phyloP scores from a whole-genome alignment of 192 early-diverging fungal genomes.

The Coemansia sp. region DNA sequence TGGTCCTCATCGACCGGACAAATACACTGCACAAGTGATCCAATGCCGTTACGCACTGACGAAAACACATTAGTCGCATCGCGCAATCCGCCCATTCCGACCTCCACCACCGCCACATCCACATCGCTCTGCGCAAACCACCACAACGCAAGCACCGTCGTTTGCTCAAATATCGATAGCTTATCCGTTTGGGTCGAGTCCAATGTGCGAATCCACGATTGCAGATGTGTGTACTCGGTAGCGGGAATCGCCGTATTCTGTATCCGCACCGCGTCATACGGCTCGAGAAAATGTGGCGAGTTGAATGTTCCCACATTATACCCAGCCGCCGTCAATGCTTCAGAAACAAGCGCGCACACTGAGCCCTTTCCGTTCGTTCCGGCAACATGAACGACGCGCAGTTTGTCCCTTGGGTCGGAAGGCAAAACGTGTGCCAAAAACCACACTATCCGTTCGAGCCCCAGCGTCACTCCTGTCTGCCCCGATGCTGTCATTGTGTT shows the following conservation, averaged over 20 bases:
- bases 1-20: conserved; percentile 77
- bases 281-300: conserved; percentile 74
- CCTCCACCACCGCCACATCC: conserved; percentile 78
- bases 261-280: conserved; percentile 66
- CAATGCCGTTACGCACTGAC: conserved; percentile 36
- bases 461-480: conserved; percentile 28
- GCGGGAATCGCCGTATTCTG: conserved; percentile 53
- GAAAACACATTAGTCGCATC: conserved; percentile 84
- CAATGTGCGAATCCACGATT: conserved; percentile 38
- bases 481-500: background rate
- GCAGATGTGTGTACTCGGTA: conserved; percentile 43
- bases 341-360: conserved; percentile 61
- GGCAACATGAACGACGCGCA: conserved; percentile 74
- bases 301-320: conserved; percentile 66
- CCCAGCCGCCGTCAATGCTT: conserved; percentile 35
- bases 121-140: conserved; percentile 60
- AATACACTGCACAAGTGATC: conserved; percentile 57
- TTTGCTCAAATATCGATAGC: conserved; percentile 72
- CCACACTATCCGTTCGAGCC: conserved; percentile 51
- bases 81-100: conserved; percentile 74
- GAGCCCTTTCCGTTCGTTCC: conserved; percentile 93
- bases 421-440: conserved; percentile 53
- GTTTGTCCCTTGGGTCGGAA: conserved; percentile 53
- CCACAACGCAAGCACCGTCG: conserved; percentile 61
- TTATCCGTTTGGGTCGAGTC: conserved; percentile 36